phyloP scores from a whole-genome alignment of 345 rosid species.

The Arabidopsis suecica region DNA sequence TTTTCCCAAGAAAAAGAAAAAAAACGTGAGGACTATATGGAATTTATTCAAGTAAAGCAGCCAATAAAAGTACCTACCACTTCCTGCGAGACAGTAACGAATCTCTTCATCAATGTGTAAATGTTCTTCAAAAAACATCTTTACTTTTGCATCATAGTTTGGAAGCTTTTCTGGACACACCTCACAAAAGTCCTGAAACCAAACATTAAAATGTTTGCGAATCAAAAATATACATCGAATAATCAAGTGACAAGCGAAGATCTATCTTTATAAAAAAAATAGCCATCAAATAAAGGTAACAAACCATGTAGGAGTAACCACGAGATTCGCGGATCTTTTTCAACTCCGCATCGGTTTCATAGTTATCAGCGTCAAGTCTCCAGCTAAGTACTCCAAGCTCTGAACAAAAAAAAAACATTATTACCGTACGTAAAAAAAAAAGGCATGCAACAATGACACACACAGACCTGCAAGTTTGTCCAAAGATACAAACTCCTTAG shows the following conservation, averaged over 20 bases:
- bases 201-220: background rate
- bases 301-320: conserved; percentile 89
- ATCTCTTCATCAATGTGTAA: conserved; percentile 98
- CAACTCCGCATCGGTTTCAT: conserved; percentile 82
- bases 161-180: conserved; percentile 89
- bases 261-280: background rate
- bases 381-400: conserved; percentile 93
- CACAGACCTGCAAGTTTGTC: conserved; percentile 70
- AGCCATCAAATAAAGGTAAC: conserved; percentile 24
- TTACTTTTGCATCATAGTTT: conserved; percentile 86
- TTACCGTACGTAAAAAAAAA: background rate
- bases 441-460: background rate
- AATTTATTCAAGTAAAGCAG: background rate
- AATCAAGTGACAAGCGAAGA: background rate
- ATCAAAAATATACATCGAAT: no score
- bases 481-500: conserved; percentile 75
- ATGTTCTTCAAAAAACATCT: conserved; percentile 87
- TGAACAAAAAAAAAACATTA: conserved; percentile 48
- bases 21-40: background rate
- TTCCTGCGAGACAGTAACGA: conserved; percentile 87
- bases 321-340: conserved; percentile 86
- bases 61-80: conserved; percentile 56
- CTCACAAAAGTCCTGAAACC: conserved; percentile 71
- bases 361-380: conserved; percentile 86
- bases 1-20: conserved; percentile 31